Evolutionary conservation across 2,329 filamentous ascomycete genomes (phyloP).

Genomic region (Neonectria punicea): DNA sequence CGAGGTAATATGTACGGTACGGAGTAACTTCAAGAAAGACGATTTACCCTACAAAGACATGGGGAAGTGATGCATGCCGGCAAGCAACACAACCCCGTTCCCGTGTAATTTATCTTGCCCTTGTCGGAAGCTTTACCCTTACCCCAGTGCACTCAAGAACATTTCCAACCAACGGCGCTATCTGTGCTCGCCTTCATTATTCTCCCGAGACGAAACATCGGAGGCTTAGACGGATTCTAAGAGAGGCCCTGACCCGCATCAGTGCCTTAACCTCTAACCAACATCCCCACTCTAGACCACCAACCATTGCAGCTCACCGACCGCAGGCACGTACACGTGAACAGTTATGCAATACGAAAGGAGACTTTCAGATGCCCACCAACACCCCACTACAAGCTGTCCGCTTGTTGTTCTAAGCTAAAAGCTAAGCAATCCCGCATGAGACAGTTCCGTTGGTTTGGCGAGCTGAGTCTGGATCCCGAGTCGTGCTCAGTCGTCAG

Average conservation of each 20-base stretch:
- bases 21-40: neutral
- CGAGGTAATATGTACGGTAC: neutral
- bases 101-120: conserved; percentile 1
- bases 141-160: neutral
- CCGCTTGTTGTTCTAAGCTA: conserved; percentile 9
- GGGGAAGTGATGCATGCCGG: conserved; percentile 5
- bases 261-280: neutral
- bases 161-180: neutral
- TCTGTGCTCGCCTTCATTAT: neutral
- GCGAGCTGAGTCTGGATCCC: conserved; percentile 13
- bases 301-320: conserved; percentile 3
- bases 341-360: neutral
- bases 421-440: conserved; percentile 14
- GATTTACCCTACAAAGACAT: conserved; percentile 2
- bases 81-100: conserved; percentile 5
- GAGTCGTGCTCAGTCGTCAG: conserved; percentile 15
- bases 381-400: neutral
- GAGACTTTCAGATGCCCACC: neutral
- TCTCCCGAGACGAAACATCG: neutral
- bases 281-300: neutral
- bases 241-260: neutral
- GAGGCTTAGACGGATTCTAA: neutral
- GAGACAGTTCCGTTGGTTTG: conserved; percentile 21
- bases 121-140: conserved; percentile 7
- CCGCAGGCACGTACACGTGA: neutral